Base-by-base conservation (phyloP, 345 rosid species). In the Gossypium rotundifolium region DNA sequence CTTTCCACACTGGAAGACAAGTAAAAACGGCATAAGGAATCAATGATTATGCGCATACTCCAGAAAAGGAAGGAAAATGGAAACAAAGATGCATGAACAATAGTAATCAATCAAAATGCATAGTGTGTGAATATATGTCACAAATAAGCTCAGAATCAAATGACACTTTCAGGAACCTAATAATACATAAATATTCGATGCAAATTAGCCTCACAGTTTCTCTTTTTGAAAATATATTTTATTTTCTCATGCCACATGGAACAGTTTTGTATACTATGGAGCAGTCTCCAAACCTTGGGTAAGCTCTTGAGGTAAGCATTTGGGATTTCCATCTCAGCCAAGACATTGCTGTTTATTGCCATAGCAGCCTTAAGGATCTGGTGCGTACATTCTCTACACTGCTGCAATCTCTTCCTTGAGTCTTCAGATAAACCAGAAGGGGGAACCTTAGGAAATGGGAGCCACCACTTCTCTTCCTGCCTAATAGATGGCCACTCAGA, bases 321-420 rank as follows among this genome's bases (percentile, higher is more conserved):
- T 4, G 99, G 99, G 51, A 96, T 87, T 79, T 91, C 98, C 99
- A 91, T 96, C 74, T 96, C 98, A 5, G 88, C 87, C 55, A 95
- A 90, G 58, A 95, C 94, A 61, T 89, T 88, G 23, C 88, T 89
- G 81, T 95, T 95, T 76, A 95, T 95, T 2, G 97, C 98, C 97
- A 93, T 86, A n/a, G 98, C 94, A 22, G 99, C 99, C 83, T 93
- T 95, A 59, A 93, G 76, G 75, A 95, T 95, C 87, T 95, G 98
- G 65, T 87, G 91, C 2, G 97, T 85, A 71, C 93, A 91, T 78
- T 95, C 98, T 74, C 93, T 83, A 53, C 90, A 90, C 71, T 91
- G 96, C 83, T 87, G 94, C 78, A 95, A 68, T 46, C 81, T 86
- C 86, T 90, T 93, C 79, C 94, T 90, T 1, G 88, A 76, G 42